Percentiles rank a stretch among this genome's conserved stretches.
Evolutionary conservation across 495 filamentous ascomycete genomes (phyloP).

Genomic region (Penicillium psychrofluorescens): DNA sequence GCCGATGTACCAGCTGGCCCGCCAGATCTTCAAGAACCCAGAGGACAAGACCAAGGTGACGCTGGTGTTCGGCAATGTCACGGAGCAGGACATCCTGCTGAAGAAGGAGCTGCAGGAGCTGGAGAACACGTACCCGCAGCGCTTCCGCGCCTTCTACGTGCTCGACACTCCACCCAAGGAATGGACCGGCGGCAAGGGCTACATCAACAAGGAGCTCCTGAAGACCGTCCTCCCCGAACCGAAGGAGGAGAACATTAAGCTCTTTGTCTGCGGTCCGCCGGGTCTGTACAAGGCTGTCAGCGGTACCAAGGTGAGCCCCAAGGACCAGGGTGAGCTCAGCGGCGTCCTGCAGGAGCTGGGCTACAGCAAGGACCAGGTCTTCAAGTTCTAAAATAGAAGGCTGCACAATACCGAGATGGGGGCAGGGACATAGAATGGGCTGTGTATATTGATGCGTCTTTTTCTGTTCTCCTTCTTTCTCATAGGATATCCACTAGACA

Average conservation of each 20-base stretch:
- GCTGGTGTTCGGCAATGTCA: conserved; percentile 82
- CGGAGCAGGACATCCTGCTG: conserved; percentile 80
- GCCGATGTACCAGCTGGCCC: conserved; percentile 81
- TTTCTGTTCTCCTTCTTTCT: conserved; percentile 1
- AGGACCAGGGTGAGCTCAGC: conserved; percentile 84
- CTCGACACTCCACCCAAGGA: conserved; percentile 79
- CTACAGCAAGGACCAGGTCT: conserved; percentile 89
- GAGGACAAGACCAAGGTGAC: conserved; percentile 95
- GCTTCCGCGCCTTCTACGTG: conserved; percentile 84
- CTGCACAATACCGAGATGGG: conserved; percentile 11
- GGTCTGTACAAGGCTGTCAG: conserved; percentile 90
- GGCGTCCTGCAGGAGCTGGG: conserved; percentile 85
- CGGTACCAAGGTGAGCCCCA: conserved; percentile 78
- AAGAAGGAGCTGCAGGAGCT: conserved; percentile 74
- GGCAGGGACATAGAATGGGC: conserved; percentile 1
- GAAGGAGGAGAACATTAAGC: conserved; percentile 81
- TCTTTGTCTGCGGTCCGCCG: conserved; percentile 88
- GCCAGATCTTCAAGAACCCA: conserved; percentile 89
- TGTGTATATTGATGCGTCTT: conserved; percentile 15
- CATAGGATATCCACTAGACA: conserved; percentile 3
- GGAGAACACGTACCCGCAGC: conserved; percentile 89
- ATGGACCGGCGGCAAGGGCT: conserved; percentile 71
- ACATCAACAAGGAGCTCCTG: conserved; percentile 77
- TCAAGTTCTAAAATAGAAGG: conserved; percentile 70
- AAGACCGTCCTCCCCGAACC: conserved; percentile 91